These are phyloP conservation scores for Syncephalastrum racemosum DNA, from an alignment of 371 early-diverging fungal species.

Conservation along the genomic window DNA sequence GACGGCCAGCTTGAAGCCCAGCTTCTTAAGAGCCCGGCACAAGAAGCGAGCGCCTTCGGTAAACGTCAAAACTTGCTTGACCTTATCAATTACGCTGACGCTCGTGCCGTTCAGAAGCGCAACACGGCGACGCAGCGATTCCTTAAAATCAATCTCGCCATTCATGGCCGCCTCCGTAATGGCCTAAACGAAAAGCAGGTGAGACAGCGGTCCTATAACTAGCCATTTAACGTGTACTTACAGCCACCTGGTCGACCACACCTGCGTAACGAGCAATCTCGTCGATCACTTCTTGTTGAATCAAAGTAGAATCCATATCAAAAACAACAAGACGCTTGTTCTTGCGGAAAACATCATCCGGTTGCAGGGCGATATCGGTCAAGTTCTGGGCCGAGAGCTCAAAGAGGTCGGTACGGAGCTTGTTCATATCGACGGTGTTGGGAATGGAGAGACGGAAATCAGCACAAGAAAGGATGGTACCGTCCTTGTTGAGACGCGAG, in stretches of 20 bases:
- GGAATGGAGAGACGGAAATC: constrained; percentile 83
- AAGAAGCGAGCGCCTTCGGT: constrained; percentile 91
- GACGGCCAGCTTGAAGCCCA: constrained; percentile 94
- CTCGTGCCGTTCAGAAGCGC: constrained; percentile 86
- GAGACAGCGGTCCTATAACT: not conserved
- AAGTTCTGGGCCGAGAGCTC: constrained; percentile 65
- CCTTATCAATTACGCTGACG: constrained; percentile 73
- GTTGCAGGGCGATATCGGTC: constrained; percentile 87
- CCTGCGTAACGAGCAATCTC: constrained; percentile 93
- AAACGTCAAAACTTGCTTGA: constrained; percentile 76
- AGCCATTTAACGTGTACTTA: constrained; percentile 32
- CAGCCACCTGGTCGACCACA: constrained; percentile 89
- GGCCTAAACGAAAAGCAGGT: constrained; percentile 39
- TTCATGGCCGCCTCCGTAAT: constrained; percentile 97
- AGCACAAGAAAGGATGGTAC: constrained; percentile 62
- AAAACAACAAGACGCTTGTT: constrained; percentile 94
- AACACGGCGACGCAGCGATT: constrained; percentile 87
- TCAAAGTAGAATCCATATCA: constrained; percentile 98
- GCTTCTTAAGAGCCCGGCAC: constrained; percentile 83
- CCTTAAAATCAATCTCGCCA: constrained; percentile 95
- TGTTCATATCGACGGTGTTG: constrained; percentile 54
- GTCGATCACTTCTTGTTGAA: constrained; percentile 98
- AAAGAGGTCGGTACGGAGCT: constrained; percentile 68
- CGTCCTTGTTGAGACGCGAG: constrained; percentile 66
- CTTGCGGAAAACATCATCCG: constrained; percentile 82